Conservation (phyloP, 306 rosid genomes). For the Sesbania bispinosa region DNA sequence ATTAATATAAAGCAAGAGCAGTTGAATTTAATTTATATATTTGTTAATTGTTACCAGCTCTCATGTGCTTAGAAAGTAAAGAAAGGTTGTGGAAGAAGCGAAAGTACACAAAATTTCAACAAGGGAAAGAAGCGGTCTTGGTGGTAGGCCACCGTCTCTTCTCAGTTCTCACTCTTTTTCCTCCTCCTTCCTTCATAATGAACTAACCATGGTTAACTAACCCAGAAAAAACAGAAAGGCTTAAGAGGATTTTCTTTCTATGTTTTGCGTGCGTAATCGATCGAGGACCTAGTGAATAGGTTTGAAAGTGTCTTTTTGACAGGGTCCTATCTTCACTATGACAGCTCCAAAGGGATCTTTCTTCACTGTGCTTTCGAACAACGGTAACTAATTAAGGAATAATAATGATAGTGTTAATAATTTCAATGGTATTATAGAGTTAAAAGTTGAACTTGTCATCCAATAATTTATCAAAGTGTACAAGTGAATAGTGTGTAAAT, state of each 20-base stretch:
- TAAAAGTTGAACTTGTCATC: neutral
- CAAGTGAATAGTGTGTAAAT: neutral
- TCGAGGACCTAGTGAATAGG: conserved; percentile 34
- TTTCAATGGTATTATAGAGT: neutral
- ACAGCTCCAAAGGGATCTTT: conserved; percentile 44
- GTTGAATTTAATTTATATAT: conserved; percentile 32
- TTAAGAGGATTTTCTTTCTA: neutral
- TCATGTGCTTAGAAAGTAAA: conserved; percentile 25
- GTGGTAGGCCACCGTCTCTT: conserved; percentile 48
- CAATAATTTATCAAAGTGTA: neutral
- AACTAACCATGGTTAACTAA: conserved; percentile 27
- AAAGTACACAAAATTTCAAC: conserved; percentile 38
- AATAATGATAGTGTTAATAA: neutral
- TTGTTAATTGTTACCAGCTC: neutral
- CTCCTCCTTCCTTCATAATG: neutral
- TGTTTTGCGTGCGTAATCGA: conserved; percentile 32
- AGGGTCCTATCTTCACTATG: conserved; percentile 5
- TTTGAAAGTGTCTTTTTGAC: conserved; percentile 47
- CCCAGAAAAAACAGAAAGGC: neutral
- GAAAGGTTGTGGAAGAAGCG: conserved; percentile 24
- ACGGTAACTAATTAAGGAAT: neutral
- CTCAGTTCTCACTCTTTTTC: conserved; percentile 20
- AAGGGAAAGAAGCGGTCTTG: conserved; percentile 39
- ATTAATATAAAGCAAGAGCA: conserved; percentile 13
- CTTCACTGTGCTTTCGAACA: conserved; percentile 7